Evolutionary conservation across 179 eudicot species (phyloP), one percentile per base, ranked within the genome.

Genomic region (Sideroxylon spinosum): DNA sequence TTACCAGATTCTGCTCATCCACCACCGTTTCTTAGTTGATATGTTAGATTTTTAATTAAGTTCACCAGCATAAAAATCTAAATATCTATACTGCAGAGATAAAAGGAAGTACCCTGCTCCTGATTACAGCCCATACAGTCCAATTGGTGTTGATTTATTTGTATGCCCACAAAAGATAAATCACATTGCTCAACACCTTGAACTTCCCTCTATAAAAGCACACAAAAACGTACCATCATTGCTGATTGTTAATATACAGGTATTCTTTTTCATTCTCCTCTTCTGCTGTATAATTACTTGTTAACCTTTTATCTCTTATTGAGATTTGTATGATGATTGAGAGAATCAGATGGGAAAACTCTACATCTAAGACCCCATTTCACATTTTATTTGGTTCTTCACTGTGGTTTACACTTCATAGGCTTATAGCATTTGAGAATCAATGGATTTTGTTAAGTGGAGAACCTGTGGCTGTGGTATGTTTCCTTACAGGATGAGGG

Each of bases 241-340:
- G 9, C 81, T 94, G 71, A 88, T 94, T 66, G 94, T 94, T 37
- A 94, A 94, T 76, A 84, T 94, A 67, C 98, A 94, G 98, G 98
- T 92, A 77, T 44, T 50, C 44, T 4, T n/a, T 29, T 46, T 9
- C 6, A 16, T 25, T 61, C 23, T n/a, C 48, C 50, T 67, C 52
- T 77, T 77, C 61, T 20, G 14, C 44, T 17, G 1, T 55, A 13
- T 28, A 19, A 23, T 57, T 64, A 14, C 28, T 70, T 12, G 11
- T 60, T 0, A 44, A 19, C 62, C 64, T 26, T 3, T 25, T 14
- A 6, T 49, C 29, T 12, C 55, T 11, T 37, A 9, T 10, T 46
- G 44, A 7, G 52, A 14, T 10, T 68, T 68, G 25, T 0, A 6
- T 37, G 25, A 32, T 68, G 74, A n/a, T 23, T 49, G 29, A 53